Evolutionary conservation across 176 grass and related monocot species (phyloP).

Genomic region (Aegilops longissima): DNA sequence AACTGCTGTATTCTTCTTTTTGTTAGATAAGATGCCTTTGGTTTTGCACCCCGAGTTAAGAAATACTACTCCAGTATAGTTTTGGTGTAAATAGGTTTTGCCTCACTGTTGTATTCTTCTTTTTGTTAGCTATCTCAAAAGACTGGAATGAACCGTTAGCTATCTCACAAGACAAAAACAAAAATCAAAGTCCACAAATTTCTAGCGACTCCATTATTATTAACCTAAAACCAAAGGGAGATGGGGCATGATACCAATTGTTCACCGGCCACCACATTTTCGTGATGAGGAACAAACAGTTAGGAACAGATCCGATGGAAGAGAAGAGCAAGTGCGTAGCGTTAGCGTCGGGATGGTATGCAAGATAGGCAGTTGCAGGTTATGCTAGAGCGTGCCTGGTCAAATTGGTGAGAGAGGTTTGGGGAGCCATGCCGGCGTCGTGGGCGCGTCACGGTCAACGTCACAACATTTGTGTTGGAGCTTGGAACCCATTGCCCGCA

Average conservation of each 20-base stretch:
- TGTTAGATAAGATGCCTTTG: neutral
- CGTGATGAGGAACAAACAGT: neutral
- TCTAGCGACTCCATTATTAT: too few species aligned
- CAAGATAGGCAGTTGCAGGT: slow-evolving; percentile 13
- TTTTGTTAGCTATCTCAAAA: too few species aligned
- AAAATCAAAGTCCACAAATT: too few species aligned
- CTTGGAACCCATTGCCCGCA: neutral
- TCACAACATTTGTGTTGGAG: slow-evolving; percentile 36
- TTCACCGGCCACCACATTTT: neutral
- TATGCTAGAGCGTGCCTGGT: neutral
- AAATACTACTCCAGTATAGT: neutral
- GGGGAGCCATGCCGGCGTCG: slow-evolving; percentile 22
- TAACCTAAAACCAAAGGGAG: too few species aligned
- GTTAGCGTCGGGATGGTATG: neutral
- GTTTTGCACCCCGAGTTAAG: neutral
- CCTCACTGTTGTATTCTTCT: too few species aligned
- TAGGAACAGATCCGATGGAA: neutral
- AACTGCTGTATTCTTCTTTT: neutral
- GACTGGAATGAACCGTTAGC: too few species aligned
- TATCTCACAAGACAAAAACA: too few species aligned
- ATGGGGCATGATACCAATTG: too few species aligned
- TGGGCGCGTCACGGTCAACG: slow-evolving; percentile 37
- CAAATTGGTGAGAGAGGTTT: slow-evolving; percentile 12
- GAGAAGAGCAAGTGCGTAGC: neutral
- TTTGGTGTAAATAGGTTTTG: too few species aligned